Evolutionary conservation across 306 rosid genomes (phyloP), one percentile per base, ranked within the genome.

Genomic region (Vachellia pachyceras): DNA sequence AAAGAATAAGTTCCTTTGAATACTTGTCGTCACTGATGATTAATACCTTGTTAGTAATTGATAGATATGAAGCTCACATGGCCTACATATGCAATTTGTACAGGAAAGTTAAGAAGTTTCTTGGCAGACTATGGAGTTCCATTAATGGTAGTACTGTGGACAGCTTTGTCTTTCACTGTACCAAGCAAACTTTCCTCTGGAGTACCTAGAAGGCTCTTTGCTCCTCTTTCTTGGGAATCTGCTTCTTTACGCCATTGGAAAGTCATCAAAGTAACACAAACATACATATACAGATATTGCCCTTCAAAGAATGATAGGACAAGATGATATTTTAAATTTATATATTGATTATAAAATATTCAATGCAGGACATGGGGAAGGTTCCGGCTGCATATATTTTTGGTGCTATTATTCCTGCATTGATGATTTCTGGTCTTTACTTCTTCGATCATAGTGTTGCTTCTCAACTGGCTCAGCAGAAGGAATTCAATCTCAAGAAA

Each of bases 391-490:
- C 78, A 61, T 87, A 91, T 64, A 83, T 95, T 55, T 92, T 91
- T 83, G 91, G 86, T 9, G 97, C 97, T 23, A 76, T 91, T 41
- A 67, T 95, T 80, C 98, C 97, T 7, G 97, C 98, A 50, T 14
- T 89, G 71, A 91, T 95, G 98, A 82, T 95, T 37, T 90, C 98
- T 0, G 98, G 95, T 60, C 97, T 92, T 57, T 95, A 95, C 85
- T 95, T 92, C 87, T 95, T 95, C 45, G 97, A 94, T 76, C 98
- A 92, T 14, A 84, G 89, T 41, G 98, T 94, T n/a, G 98, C 98
- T 71, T 89, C 97, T 9, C 98, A 94, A 65, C 0, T 94, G 88
- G 94, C 97, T 35, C 98, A 94, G 45, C 97, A 90, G 82, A 90
- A 92, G 85, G 98, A 95, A 83, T 95, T 95, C 87, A 95, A 95